These are phyloP conservation scores for Clarireedia hainanense DNA, from an alignment of 2,329 filamentous ascomycete species.

Conservation along the genomic window DNA sequence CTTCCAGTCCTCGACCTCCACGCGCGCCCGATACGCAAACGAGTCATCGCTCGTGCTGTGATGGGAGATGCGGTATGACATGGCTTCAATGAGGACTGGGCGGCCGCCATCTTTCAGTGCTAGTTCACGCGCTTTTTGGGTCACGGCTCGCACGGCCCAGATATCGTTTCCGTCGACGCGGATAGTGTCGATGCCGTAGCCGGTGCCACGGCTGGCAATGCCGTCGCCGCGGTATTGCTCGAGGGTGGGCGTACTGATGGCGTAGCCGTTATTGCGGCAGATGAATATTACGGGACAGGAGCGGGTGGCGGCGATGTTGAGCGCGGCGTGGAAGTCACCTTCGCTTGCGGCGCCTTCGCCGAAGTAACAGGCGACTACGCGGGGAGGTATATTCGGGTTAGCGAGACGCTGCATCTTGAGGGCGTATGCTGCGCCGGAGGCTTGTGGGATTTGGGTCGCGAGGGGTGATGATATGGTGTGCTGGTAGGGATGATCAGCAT, in stretches of 20 bases:
- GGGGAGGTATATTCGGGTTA: constrained; percentile 57
- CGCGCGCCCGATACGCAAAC: constrained; percentile 86
- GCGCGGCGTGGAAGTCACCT: constrained; percentile 83
- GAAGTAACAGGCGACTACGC: constrained; percentile 78
- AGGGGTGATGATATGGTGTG: constrained; percentile 82
- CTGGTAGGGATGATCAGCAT: constrained; percentile 22
- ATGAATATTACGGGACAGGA: constrained; percentile 86
- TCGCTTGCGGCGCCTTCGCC: constrained; percentile 86
- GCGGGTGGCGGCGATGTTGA: constrained; percentile 85
- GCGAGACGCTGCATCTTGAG: constrained; percentile 72
- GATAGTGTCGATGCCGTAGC: constrained; percentile 91
- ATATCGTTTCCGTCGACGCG: constrained; percentile 93
- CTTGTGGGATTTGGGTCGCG: constrained; percentile 84
- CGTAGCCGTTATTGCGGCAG: constrained; percentile 88
- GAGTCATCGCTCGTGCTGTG: constrained; percentile 96
- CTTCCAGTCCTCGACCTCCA: constrained; percentile 96
- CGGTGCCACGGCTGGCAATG: constrained; percentile 77
- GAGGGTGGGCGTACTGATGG: constrained; percentile 80
- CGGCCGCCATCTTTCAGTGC: constrained; percentile 24
- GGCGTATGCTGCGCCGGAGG: constrained; percentile 78
- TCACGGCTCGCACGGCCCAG: constrained; percentile 78
- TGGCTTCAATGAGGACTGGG: constrained; percentile 87
- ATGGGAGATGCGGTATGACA: constrained; percentile 97
- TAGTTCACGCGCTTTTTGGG: constrained; percentile 70
- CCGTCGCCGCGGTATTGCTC: constrained; percentile 90